Percentiles rank a stretch among this genome's conserved stretches.
phyloP scores from a whole-genome alignment of 2,329 filamentous ascomycete species.

The Ustulina deusta region DNA sequence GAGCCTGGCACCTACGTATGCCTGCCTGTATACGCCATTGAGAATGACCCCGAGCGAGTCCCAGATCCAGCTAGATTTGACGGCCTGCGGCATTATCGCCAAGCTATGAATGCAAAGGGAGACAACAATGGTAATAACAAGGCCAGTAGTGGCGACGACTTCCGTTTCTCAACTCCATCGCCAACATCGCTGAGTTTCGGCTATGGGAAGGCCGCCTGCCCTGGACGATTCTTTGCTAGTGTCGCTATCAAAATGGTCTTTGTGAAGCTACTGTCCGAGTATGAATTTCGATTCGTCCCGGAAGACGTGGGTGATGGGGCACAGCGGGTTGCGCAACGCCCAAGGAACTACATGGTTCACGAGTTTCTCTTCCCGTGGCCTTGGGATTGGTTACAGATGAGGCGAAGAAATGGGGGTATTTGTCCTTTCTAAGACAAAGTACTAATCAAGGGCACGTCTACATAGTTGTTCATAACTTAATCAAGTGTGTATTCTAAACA shows the following conservation, averaged over 20 bases:
- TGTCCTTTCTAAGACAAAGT: too few species aligned
- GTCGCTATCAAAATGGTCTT: background rate
- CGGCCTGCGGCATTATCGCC: constrained; percentile 6
- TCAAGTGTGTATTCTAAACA: too few species aligned
- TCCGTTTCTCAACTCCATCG: background rate
- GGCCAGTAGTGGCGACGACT: too few species aligned
- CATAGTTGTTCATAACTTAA: too few species aligned
- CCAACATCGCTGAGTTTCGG: background rate
- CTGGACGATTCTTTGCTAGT: constrained; percentile 2
- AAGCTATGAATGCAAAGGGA: too few species aligned
- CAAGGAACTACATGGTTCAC: background rate
- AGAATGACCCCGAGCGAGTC: constrained; percentile 3
- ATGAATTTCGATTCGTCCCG: constrained; percentile 2
- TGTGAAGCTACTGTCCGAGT: constrained; percentile 4
- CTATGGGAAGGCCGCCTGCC: constrained; percentile 6
- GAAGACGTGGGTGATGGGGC: too few species aligned
- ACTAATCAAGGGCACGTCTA: too few species aligned
- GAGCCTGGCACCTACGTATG: background rate
- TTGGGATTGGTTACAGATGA: too few species aligned
- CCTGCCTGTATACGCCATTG: constrained; percentile 1
- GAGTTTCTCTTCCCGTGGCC: constrained; percentile 4
- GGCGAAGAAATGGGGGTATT: too few species aligned
- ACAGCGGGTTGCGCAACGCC: background rate
- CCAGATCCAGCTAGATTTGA: constrained; percentile 7
- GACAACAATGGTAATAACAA: too few species aligned